phyloP scores from a whole-genome alignment of 345 rosid species.

The Anacardium occidentale region DNA sequence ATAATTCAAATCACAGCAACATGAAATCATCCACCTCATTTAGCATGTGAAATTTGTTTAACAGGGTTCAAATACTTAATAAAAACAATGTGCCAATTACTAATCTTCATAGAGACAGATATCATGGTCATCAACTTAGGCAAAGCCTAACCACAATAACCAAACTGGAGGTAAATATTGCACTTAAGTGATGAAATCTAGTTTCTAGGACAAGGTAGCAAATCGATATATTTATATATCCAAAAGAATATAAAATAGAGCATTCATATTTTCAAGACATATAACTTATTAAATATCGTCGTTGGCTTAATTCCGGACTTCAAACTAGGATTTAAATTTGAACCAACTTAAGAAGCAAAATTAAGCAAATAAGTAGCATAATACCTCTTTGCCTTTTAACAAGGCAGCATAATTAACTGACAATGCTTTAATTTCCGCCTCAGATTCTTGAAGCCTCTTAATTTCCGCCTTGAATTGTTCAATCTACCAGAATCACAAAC shows the following conservation, averaged over 20 bases:
- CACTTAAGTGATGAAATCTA: not conserved
- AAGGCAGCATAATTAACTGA: constrained; percentile 90
- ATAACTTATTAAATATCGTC: not conserved
- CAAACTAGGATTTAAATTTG: not conserved
- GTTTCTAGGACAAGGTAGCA: not conserved
- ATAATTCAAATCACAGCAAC: not conserved
- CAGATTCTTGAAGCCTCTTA: constrained; percentile 77
- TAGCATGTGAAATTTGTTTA: not conserved
- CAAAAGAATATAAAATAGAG: not conserved
- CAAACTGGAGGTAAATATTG: not conserved
- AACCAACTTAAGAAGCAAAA: not conserved
- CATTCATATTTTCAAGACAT: not conserved
- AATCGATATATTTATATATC: not conserved
- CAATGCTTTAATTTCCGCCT: constrained; percentile 82
- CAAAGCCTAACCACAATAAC: not conserved
- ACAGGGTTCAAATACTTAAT: too few species aligned
- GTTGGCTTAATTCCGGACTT: not conserved
- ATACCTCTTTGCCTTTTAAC: constrained; percentile 88
- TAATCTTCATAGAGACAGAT: too few species aligned
- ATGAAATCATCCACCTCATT: not conserved
- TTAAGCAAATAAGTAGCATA: not conserved
- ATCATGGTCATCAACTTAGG: too few species aligned
- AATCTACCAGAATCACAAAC: constrained; percentile 39
- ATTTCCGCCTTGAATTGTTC: constrained; percentile 73
- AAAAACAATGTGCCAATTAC: too few species aligned